Evolutionary conservation across 768 basidiomycete species (phyloP), one percentile per base, ranked within the genome.

Genomic region (Flagelloscypha sp.): DNA sequence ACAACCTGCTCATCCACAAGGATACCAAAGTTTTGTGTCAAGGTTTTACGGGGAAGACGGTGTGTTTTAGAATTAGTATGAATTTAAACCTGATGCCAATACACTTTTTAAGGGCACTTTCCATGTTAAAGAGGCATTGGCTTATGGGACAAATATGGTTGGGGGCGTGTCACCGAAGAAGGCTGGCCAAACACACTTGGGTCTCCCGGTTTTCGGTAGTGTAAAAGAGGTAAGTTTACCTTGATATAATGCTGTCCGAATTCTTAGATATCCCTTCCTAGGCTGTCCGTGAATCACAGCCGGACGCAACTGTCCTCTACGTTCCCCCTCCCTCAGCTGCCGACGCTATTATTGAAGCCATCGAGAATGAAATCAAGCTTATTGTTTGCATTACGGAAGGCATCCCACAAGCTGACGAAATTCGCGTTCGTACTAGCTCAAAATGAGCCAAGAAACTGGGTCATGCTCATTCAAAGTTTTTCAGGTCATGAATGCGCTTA

Each of bases 331-430:
- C 93, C 4, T 71, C 72, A 33, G 94, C 94, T 13, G 95, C 89
- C 19, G 93, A 94, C 46, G 95, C 95, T 27, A 97, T 99, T 57
- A 80, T 99, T 37, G 95, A 99, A 60, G 95, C 95, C 23, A 97
- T 99, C 50, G 95, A 98, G 59, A 88, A 87, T 48, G 95, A 99
- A 61, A 93, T 99, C 67, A 79, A 83, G 12, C 65, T 99, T 41
- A 99, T 99, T 66, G 95, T 99, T 30, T 93, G 92, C 56, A 86
- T 99, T 49, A 99, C 95, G 9, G 95, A 99, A 61, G 95, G 95
- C 27, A 99, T 99, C 48, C 95, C 95, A 11, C 95, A 99, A 56
- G 71, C 81, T 7, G 95, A 99, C 56, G 94, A 99, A 67, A 90
- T 99, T 57, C 76, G 74, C 58, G 88, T 87, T 29, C 33, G 74